These are phyloP conservation scores for Cercophora sp. DNA, from an alignment of 495 filamentous ascomycete genomes.

Conservation along the genomic window DNA sequence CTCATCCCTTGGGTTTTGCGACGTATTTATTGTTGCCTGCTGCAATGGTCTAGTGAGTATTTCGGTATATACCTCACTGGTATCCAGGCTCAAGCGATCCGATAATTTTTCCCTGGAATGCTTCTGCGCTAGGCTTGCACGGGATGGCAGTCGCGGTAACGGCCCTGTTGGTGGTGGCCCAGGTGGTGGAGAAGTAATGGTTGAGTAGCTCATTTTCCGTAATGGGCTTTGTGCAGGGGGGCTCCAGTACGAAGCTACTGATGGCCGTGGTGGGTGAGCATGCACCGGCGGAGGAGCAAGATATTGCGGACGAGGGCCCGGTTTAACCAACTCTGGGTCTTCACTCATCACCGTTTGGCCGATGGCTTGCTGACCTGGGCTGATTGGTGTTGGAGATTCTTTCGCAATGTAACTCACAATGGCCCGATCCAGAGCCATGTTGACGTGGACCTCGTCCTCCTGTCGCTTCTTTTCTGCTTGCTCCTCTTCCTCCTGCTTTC, in stretches of 20 bases:
- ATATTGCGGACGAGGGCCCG: conserved; percentile 1
- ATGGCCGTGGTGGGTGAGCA: background rate
- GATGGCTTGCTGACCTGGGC: background rate
- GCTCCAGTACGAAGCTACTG: background rate
- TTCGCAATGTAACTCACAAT: conserved; percentile 30
- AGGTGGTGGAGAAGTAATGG: background rate
- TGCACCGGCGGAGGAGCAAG: background rate
- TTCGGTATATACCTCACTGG: background rate
- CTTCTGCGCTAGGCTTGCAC: background rate
- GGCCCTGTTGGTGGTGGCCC: conserved; percentile 1
- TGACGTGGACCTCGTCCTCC: conserved; percentile 23
- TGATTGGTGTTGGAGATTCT: conserved; percentile 17
- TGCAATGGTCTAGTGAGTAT: background rate
- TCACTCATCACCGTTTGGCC: background rate
- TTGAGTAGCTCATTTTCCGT: background rate
- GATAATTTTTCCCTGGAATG: background rate
- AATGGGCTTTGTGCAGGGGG: background rate
- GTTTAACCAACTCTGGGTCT: no score
- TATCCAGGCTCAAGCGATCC: background rate
- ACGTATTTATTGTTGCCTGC: background rate
- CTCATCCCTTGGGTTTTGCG: background rate
- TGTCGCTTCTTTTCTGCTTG: background rate
- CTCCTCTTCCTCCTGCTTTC: conserved; percentile 6
- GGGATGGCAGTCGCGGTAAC: background rate
- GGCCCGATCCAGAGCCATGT: conserved; percentile 24